Conservation (phyloP, 2,329 filamentous ascomycete species). For the Gremmenia infestans region DNA sequence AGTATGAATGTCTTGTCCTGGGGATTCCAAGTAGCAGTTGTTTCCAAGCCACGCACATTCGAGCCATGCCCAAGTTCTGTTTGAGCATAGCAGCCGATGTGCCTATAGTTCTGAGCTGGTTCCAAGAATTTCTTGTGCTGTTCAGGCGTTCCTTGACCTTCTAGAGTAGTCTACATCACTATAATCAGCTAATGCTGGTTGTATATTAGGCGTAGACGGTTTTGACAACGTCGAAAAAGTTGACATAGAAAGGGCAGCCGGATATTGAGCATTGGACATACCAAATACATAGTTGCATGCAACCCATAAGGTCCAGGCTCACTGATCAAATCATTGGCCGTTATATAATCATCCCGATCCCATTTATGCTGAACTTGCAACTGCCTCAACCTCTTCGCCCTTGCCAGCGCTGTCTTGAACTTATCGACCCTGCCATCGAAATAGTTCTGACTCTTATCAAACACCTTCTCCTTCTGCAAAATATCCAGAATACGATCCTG, state of each 20-base stretch:
- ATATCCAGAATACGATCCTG: conserved; percentile 57
- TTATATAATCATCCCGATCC: conserved; percentile 56
- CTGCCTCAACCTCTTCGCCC: conserved; percentile 65
- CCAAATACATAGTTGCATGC: conserved; percentile 65
- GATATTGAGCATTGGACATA: conserved; percentile 30
- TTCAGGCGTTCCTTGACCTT: conserved; percentile 66
- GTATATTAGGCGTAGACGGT: too few relatives aligned
- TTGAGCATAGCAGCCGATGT: conserved; percentile 76
- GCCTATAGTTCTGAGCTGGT: conserved; percentile 62
- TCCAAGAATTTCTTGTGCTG: conserved; percentile 71
- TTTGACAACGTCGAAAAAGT: too few relatives aligned
- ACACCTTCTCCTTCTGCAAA: conserved; percentile 63
- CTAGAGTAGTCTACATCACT: conserved; percentile 52
- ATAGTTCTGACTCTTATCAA: conserved; percentile 76
- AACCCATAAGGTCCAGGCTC: conserved; percentile 72
- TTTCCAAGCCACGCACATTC: conserved; percentile 58
- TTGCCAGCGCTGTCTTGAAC: conserved; percentile 63
- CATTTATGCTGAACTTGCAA: conserved; percentile 63
- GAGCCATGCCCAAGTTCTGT: conserved; percentile 76
- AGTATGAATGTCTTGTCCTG: conserved; percentile 70
- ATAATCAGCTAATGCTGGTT: neutral
- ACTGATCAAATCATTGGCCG: conserved; percentile 63
- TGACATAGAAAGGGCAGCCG: too few relatives aligned
- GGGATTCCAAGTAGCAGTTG: conserved; percentile 58
- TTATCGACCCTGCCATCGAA: conserved; percentile 65